Evolutionary conservation across 306 rosid species (phyloP), one percentile per base, ranked within the genome.

Genomic region (Trifolium dubium): DNA sequence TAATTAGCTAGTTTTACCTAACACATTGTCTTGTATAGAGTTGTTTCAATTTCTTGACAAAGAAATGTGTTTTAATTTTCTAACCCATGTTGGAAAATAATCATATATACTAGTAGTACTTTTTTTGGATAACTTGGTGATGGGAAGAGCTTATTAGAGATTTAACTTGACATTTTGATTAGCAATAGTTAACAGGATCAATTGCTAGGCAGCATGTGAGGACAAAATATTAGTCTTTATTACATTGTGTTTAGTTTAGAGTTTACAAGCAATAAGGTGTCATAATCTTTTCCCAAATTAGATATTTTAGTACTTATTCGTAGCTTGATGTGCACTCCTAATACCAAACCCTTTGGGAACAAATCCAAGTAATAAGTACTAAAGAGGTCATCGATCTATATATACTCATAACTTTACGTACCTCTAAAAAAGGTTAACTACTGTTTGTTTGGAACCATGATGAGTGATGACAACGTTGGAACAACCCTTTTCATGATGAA

Each of bases 321-420:
- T 76, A 53, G 67, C 87, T 83, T 83, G 39, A 67, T 83, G 1
- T 77, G 75, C 73, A 83, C 87, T 83, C 82, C 75, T 72, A 67
- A 61, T 61, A 14, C 64, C 50, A 75, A 63, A n/a, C 3, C 37
- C 54, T 32, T 74, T 64, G 61, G 65, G 71, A 61, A 43, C 50
- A 82, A 69, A 78, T 64, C 80, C 59, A 58, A 43, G 73, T 50
- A 11, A 43, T 32, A 59, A 50, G 44, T 70, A 71, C 75, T 66
- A 75, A 65, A 79, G 64, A 69, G 56, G 54, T 51, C 55, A 78
- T 78, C 64, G 11, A 67, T 23, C n/a, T 4, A n/a, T 49, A 3
- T 40, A 12, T 44, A 12, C 4, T 35, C 23, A 40, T 51, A n/a
- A 19, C 75, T 71, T 71, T 11, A 71, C 30, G 19, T 55, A 46